phyloP scores from a whole-genome alignment of 805 yeast species.

The Candida incommunis region DNA sequence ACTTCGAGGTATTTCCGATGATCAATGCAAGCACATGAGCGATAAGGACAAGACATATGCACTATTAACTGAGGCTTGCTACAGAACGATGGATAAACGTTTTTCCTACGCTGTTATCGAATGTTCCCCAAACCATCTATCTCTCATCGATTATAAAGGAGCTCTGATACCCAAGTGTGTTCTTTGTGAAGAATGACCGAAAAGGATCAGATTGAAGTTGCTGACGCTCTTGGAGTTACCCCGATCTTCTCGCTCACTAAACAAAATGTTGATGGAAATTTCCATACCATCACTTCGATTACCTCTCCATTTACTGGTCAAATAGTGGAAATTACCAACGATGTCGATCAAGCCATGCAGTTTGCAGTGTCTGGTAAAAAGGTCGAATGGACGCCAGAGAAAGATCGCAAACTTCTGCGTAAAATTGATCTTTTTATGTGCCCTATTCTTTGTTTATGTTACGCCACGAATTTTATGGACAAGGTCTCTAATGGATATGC shows the following conservation, averaged over 20 bases:
- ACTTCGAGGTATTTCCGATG: too few species aligned
- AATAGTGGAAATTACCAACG: neutral
- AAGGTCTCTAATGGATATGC: conserved; percentile 38
- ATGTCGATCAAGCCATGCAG: neutral
- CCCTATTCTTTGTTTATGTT: conserved; percentile 35
- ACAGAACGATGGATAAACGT: too few species aligned
- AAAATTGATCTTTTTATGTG: conserved; percentile 37
- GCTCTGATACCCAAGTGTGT: too few species aligned
- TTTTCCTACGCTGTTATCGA: too few species aligned
- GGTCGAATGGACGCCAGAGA: neutral
- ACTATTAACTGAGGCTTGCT: too few species aligned
- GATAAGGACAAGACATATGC: too few species aligned
- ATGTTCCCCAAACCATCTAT: too few species aligned
- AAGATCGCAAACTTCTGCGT: conserved; percentile 18
- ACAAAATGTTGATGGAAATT: neutral
- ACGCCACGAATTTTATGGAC: conserved; percentile 45
- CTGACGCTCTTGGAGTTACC: neutral
- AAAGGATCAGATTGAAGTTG: too few species aligned
- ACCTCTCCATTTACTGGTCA: neutral
- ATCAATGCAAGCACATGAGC: too few species aligned
- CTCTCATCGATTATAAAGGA: too few species aligned
- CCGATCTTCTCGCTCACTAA: neutral
- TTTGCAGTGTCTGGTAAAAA: neutral
- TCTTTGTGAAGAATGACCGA: too few species aligned
- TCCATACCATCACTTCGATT: neutral